Percentiles rank a stretch among this genome's conserved stretches.
Conservation (phyloP, 2,329 filamentous ascomycete genomes). For the Penicillium sclerotigenum region DNA sequence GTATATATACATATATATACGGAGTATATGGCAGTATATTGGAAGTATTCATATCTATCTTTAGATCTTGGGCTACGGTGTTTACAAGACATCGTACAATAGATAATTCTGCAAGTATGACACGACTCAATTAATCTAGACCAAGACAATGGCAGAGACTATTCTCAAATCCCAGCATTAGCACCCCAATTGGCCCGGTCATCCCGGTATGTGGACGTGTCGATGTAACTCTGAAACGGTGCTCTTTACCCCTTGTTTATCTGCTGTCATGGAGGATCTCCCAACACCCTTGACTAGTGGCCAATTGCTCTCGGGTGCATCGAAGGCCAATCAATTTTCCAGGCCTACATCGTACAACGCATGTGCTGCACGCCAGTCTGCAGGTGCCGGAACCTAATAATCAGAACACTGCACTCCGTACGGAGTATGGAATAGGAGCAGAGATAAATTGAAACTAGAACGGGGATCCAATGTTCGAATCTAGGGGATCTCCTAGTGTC, state of each 20-base stretch:
- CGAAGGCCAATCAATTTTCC: not conserved
- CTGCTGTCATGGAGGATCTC: slow-evolving; percentile 3
- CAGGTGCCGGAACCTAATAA: not conserved
- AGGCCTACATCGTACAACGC: not conserved
- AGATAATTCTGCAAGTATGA: not conserved
- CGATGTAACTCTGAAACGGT: slow-evolving; percentile 26
- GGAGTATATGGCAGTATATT: not conserved
- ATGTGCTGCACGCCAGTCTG: not conserved
- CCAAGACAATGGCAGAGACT: too few species aligned
- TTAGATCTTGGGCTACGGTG: not conserved
- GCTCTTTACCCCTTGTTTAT: slow-evolving; percentile 19
- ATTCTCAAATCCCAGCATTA: not conserved
- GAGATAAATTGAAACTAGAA: not conserved
- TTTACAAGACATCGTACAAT: not conserved
- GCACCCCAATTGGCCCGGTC: not conserved
- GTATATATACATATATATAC: too few species aligned
- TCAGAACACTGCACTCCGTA: not conserved
- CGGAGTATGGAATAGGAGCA: not conserved
- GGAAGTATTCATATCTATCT: not conserved
- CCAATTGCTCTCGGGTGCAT: slow-evolving; percentile 3
- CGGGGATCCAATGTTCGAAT: not conserved
- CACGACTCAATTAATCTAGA: not conserved
- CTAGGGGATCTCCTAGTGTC: slow-evolving; percentile 8
- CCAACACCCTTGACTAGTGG: not conserved
- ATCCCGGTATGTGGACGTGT: slow-evolving; percentile 11